Percentiles rank a stretch among this genome's conserved stretches.
Conservation (phyloP, 2,329 filamentous ascomycete species). For the Didymella arachidicola region DNA sequence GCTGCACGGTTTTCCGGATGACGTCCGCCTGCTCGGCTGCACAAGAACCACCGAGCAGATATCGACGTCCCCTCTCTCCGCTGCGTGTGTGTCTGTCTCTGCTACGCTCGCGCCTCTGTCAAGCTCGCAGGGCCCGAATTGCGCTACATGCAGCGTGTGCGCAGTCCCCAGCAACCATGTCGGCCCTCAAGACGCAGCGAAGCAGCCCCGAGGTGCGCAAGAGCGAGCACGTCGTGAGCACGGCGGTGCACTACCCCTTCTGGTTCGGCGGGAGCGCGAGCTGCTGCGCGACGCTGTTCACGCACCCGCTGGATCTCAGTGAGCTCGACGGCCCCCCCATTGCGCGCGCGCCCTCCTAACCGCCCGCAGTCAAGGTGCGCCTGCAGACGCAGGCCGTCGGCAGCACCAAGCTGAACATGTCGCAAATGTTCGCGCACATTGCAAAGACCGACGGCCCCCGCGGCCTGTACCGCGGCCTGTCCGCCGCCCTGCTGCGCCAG, state of each 20-base stretch:
- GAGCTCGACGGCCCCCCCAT: slow-evolving; percentile 48
- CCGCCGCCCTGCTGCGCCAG: slow-evolving; percentile 90
- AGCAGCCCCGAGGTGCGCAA: slow-evolving; percentile 47
- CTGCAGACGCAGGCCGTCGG: slow-evolving; percentile 79
- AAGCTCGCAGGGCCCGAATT: slow-evolving; percentile 13
- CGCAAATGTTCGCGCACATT: slow-evolving; percentile 84
- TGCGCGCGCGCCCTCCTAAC: background rate
- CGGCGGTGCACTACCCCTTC: slow-evolving; percentile 58
- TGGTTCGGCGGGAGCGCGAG: slow-evolving; percentile 98
- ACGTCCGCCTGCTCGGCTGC: slow-evolving; percentile 34
- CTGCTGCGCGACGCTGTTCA: slow-evolving; percentile 88
- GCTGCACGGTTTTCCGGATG: slow-evolving; percentile 33
- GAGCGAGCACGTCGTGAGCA: slow-evolving; percentile 53
- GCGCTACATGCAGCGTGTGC: slow-evolving; percentile 44
- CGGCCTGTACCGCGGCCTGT: slow-evolving; percentile 89
- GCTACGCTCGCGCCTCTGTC: slow-evolving; percentile 6
- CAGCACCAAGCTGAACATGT: slow-evolving; percentile 77
- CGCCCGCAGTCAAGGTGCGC: slow-evolving; percentile 67
- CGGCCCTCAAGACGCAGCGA: slow-evolving; percentile 49
- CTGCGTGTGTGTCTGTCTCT: too few species aligned
- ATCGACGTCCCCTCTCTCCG: slow-evolving; percentile 1
- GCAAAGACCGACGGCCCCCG: slow-evolving; percentile 75
- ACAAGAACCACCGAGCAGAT: slow-evolving; percentile 35
- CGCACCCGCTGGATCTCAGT: slow-evolving; percentile 93
- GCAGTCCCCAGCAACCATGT: slow-evolving; percentile 42